These are phyloP conservation scores for Colletotrichum theobromicola DNA, from an alignment of 2,329 filamentous ascomycete genomes.

Conservation along the genomic window DNA sequence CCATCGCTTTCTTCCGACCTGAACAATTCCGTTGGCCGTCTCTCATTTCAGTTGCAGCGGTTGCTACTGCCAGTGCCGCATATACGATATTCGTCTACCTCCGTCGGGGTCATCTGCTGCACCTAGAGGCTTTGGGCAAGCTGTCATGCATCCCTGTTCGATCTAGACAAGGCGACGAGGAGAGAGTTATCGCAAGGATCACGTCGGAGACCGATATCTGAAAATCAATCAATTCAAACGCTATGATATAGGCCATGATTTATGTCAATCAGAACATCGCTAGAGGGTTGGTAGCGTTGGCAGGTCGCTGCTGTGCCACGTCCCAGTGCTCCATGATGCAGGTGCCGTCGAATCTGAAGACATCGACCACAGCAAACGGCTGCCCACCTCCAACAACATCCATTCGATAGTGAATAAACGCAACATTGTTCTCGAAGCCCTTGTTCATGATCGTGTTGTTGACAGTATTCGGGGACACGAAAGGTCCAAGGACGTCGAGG, in stretches of 20 bases:
- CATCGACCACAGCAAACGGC: constrained; percentile 9
- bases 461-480: background rate
- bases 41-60: constrained; percentile 61
- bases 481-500: background rate
- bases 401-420: constrained; percentile 13
- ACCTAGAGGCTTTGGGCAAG: background rate
- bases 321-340: constrained; percentile 24
- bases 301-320: constrained; percentile 2
- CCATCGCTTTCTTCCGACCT: constrained; percentile 67
- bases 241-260: background rate
- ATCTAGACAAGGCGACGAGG: background rate
- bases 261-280: background rate
- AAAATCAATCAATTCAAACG: background rate
- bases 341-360: constrained; percentile 19
- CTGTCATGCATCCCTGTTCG: background rate
- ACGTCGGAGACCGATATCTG: background rate
- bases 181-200: background rate
- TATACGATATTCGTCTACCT: constrained; percentile 45
- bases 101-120: background rate
- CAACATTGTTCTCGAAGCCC: background rate
- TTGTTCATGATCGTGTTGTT: constrained; percentile 6
- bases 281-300: constrained; percentile 11
- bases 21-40: constrained; percentile 70
- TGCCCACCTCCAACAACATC: background rate
- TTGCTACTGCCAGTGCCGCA: constrained; percentile 50